Percentiles rank a stretch among this genome's conserved stretches.
Evolutionary conservation across 1,284 basidiomycete genomes (phyloP).

Genomic region (Termitomyces sp.): DNA sequence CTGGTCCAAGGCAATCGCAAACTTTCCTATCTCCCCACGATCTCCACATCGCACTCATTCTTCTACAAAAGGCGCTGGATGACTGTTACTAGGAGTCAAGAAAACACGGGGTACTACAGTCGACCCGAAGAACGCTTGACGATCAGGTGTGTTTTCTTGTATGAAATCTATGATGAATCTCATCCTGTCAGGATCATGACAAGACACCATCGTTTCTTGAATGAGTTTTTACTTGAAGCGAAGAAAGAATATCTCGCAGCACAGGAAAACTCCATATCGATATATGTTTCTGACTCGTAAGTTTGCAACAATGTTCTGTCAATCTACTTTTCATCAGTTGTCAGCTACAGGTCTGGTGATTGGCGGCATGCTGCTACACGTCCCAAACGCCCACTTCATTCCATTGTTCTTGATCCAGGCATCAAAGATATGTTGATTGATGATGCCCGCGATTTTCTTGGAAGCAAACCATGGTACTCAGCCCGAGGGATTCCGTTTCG

Average conservation of each 20-base stretch:
- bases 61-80: slow-evolving; percentile 50
- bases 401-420: slow-evolving; percentile 64
- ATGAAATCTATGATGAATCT: background rate
- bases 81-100: slow-evolving; percentile 32
- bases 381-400: slow-evolving; percentile 57
- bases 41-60: slow-evolving; percentile 37
- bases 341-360: slow-evolving; percentile 26
- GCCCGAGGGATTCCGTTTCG: slow-evolving; percentile 70
- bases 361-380: slow-evolving; percentile 57
- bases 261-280: slow-evolving; percentile 47
- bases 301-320: slow-evolving; percentile 11
- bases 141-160: slow-evolving; percentile 27
- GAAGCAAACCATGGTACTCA: slow-evolving; percentile 62
- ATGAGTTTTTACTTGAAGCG: slow-evolving; percentile 50
- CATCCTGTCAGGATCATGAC: slow-evolving; percentile 42
- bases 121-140: slow-evolving; percentile 29
- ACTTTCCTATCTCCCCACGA: slow-evolving; percentile 44
- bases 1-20: slow-evolving; percentile 26
- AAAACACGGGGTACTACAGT: slow-evolving; percentile 29
- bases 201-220: slow-evolving; percentile 41
- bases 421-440: slow-evolving; percentile 58
- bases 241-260: slow-evolving; percentile 46
- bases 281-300: slow-evolving; percentile 50
- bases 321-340: background rate
- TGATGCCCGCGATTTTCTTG: slow-evolving; percentile 64